Evolutionary conservation across 257 asterid species (phyloP).

Genomic region (Ophiorrhiza pumila): DNA sequence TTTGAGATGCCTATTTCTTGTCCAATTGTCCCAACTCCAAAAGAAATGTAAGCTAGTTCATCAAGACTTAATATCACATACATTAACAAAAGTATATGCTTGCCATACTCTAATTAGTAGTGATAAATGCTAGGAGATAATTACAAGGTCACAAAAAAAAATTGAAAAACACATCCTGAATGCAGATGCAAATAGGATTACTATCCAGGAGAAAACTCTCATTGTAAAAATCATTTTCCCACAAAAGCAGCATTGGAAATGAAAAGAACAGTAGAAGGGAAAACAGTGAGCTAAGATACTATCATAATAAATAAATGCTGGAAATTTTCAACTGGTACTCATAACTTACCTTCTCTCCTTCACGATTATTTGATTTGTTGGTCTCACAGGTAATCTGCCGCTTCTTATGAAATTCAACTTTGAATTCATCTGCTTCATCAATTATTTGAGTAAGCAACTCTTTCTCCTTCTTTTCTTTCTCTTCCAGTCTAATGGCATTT

Average conservation of each 20-base stretch:
- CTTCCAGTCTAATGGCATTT: conserved; percentile 62
- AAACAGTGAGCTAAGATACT: background rate
- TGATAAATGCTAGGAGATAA: too few species aligned
- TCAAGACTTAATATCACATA: too few species aligned
- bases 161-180: too few species aligned
- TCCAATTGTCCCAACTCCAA: too few species aligned
- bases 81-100: too few species aligned
- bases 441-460: conserved; percentile 54
- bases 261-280: background rate
- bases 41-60: too few species aligned
- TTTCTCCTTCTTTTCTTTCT: conserved; percentile 74
- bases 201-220: too few species aligned
- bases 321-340: background rate
- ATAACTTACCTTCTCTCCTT: conserved; percentile 63
- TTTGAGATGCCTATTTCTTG: too few species aligned
- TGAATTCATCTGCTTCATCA: conserved; percentile 66
- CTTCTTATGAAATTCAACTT: conserved; percentile 66
- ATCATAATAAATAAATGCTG: background rate
- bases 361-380: conserved; percentile 53
- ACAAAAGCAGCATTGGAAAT: background rate
- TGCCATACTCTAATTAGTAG: too few species aligned
- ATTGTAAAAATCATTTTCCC: too few species aligned
- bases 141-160: too few species aligned
- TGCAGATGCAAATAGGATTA: too few species aligned
- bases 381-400: conserved; percentile 43